Evolutionary conservation across 179 eudicot species (phyloP), one percentile per base, ranked within the genome.

Genomic region (Monotropa hypopitys): DNA sequence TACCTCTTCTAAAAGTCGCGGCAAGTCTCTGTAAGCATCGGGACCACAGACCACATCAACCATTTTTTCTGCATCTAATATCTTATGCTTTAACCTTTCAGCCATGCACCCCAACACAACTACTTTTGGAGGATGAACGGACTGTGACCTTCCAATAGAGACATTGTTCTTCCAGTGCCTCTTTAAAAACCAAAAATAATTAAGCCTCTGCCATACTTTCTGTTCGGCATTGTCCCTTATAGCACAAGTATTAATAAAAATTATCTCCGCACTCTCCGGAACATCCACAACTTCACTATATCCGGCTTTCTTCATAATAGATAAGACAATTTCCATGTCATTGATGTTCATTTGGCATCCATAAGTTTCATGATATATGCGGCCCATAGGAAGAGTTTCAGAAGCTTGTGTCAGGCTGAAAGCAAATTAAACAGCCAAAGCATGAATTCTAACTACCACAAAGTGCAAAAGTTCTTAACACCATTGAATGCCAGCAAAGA

Each of bases 21-120:
- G 98, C 76, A 94, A 85, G 84, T 94, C 98, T 16, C 99, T 86
- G 69, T 95, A 95, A 69, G 98, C 99, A 86, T 95, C 99, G 47
- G 99, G 98, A 26, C 99, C 99, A 87, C 99, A 96, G 28, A 95
- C 99, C 38, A 96, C 98, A 84, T 96, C 99, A 40, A 96, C 99
- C 99, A 96, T 96, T 85, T 96, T 95, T 78, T 93, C 99, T 21
- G 99, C 77, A 83, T 95, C 99, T 83, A 95, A 86, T 84, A 95
- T 91, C 87, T 95, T 96, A 57, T 96, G 98, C 86, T 96, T 96
- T 46, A 96, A 81, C 79, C 99, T 90, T 82, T 96, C 99, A n/a
- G 99, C 99, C 99, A 93, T 96, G 83, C 99, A 96, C 42, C 99
- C 99, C 63, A 96, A 84, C 33, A 96, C 98, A 30, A 96, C 98